A percentile compares a stretch with the other conserved stretches of the same genome.
These are phyloP conservation scores for Pleomassaria siparia DNA, from an alignment of 2,329 filamentous ascomycete genomes.

Conservation along the genomic window DNA sequence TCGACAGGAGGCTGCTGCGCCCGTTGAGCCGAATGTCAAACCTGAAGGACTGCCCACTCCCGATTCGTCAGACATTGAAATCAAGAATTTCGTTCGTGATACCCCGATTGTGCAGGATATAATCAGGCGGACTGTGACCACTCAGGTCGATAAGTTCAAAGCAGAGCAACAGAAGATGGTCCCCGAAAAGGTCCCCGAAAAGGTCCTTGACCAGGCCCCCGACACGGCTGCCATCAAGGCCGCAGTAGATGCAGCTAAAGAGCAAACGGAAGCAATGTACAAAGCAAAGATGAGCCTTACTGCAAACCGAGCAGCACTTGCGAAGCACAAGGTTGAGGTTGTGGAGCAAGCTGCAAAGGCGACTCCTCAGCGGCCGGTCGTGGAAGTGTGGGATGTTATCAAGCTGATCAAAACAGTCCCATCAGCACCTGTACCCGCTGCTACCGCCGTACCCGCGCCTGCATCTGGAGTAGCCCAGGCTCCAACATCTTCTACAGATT, in stretches of 20 bases:
- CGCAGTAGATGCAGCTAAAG: slow-evolving; percentile 43
- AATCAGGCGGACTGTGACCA: slow-evolving; percentile 24
- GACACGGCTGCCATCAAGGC: too few relatives aligned
- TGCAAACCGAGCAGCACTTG: slow-evolving; percentile 66
- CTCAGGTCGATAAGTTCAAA: slow-evolving; percentile 14
- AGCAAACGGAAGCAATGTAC: slow-evolving; percentile 56
- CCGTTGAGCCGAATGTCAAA: slow-evolving; percentile 6
- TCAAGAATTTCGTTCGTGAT: slow-evolving; percentile 50
- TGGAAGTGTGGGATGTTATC: slow-evolving; percentile 82
- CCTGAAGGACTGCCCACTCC: not conserved
- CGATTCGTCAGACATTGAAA: not conserved
- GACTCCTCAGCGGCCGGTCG: slow-evolving; percentile 80
- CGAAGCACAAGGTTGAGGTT: slow-evolving; percentile 72
- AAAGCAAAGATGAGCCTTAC: slow-evolving; percentile 72
- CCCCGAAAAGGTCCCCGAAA: slow-evolving; percentile 40
- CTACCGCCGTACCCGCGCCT: slow-evolving; percentile 8
- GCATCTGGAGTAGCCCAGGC: slow-evolving; percentile 14
- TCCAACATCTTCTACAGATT: not conserved
- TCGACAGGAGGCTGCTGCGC: slow-evolving; percentile 17
- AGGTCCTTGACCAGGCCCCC: too few relatives aligned
- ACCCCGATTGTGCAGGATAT: slow-evolving; percentile 43
- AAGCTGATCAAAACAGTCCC: slow-evolving; percentile 49
- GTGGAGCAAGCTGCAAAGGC: slow-evolving; percentile 82
- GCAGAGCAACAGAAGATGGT: slow-evolving; percentile 19
- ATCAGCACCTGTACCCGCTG: slow-evolving; percentile 8